These are phyloP conservation scores for Umbellularia californica DNA, from an alignment of 164 flowering plant species.

Conservation along the genomic window DNA sequence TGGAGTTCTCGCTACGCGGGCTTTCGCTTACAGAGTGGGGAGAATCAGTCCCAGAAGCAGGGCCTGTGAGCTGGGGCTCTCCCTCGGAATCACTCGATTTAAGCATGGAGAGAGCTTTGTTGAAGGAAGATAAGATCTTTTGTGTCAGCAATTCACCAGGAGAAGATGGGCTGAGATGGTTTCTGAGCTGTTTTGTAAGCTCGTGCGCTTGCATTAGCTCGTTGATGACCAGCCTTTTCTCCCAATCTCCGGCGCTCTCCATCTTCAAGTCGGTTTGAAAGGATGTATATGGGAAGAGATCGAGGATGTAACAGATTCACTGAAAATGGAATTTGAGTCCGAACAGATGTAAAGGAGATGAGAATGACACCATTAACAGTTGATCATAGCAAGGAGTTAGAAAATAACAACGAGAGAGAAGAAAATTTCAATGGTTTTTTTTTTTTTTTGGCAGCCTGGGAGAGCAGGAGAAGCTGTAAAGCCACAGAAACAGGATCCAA, in stretches of 20 bases:
- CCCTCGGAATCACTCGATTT: neutral
- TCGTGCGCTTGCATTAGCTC: constrained; percentile 58
- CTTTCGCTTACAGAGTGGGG: constrained; percentile 59
- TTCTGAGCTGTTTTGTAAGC: constrained; percentile 41
- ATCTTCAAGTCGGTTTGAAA: constrained; percentile 3
- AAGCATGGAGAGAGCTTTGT: constrained; percentile 41
- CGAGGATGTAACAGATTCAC: neutral
- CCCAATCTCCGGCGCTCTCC: constrained; percentile 34
- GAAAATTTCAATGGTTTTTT: neutral
- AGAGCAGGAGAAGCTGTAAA: neutral
- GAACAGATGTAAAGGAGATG: neutral
- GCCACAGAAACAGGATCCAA: neutral
- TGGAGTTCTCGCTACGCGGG: constrained; percentile 50
- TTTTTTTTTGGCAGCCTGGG: neutral
- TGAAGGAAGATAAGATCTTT: constrained; percentile 38
- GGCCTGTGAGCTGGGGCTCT: neutral
- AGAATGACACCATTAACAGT: neutral
- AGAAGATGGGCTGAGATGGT: constrained; percentile 32
- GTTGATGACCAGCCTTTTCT: constrained; percentile 30
- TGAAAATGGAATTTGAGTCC: neutral
- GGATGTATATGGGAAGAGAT: neutral
- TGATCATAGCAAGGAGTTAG: neutral
- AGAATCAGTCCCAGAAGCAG: constrained; percentile 32
- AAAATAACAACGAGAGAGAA: neutral
- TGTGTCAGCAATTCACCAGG: constrained; percentile 29